phyloP scores from a whole-genome alignment of 306 rosid genomes.

The Prunus armeniaca region DNA sequence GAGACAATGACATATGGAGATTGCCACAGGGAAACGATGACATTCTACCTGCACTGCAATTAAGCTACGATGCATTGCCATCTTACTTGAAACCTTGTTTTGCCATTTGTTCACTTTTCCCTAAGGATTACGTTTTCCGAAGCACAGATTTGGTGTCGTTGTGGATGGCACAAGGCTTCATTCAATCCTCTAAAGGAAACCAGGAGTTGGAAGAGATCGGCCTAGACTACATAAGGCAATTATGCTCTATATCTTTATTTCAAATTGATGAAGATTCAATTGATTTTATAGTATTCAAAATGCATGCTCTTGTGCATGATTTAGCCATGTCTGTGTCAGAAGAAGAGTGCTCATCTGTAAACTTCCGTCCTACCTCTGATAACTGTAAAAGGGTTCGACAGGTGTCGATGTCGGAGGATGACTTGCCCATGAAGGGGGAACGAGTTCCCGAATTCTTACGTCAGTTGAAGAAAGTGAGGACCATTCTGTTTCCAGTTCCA shows the following conservation, averaged over 20 bases:
- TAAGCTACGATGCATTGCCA: conserved; percentile 38
- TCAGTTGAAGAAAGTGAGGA: background rate
- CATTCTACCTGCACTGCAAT: conserved; percentile 26
- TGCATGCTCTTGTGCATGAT: conserved; percentile 37
- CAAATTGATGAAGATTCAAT: background rate
- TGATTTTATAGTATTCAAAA: background rate
- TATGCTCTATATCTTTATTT: conserved; percentile 30
- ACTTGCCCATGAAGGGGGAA: background rate
- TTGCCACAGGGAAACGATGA: conserved; percentile 3
- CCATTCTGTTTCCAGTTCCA: background rate
- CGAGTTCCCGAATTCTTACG: background rate
- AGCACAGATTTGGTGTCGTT: background rate
- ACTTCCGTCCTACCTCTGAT: background rate
- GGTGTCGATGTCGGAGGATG: conserved; percentile 7
- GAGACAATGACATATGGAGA: conserved; percentile 38
- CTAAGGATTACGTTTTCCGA: background rate
- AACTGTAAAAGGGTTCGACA: background rate
- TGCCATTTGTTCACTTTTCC: conserved; percentile 19
- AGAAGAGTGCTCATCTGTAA: conserved; percentile 2
- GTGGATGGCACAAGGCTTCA: conserved; percentile 40
- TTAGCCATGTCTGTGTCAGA: conserved; percentile 18
- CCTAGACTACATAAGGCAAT: conserved; percentile 9
- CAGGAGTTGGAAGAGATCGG: conserved; percentile 13
- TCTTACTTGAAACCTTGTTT: conserved; percentile 31
- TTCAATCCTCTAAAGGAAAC: conserved; percentile 8